These are phyloP conservation scores for Colletotrichum sp. DNA, from an alignment of 2,329 filamentous ascomycete genomes.

Conservation along the genomic window DNA sequence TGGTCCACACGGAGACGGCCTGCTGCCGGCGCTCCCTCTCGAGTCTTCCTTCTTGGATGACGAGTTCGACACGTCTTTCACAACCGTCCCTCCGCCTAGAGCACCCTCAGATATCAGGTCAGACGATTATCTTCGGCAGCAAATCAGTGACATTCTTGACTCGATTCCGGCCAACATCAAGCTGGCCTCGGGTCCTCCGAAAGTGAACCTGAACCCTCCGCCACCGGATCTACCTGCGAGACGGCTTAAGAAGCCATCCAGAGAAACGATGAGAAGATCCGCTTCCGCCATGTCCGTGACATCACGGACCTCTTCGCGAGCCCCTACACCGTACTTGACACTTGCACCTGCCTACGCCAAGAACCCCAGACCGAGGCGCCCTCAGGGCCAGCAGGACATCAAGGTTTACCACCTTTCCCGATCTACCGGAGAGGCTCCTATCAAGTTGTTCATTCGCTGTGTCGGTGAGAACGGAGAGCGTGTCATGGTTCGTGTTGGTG, in stretches of 20 bases:
- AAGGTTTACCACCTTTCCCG: conserved; percentile 92
- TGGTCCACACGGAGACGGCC: conserved; percentile 12
- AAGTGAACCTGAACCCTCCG: conserved; percentile 62
- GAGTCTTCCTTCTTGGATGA: conserved; percentile 51
- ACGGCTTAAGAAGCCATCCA: conserved; percentile 46
- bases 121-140: conserved; percentile 76
- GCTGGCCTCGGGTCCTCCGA: conserved; percentile 58
- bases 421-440: conserved; percentile 82
- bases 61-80: conserved; percentile 48
- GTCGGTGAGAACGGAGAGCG: conserved; percentile 90
- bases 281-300: conserved; percentile 51
- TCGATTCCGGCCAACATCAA: conserved; percentile 82
- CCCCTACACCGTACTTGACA: conserved; percentile 70
- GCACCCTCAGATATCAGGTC: conserved; percentile 43
- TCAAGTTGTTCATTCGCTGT: conserved; percentile 92
- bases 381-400: conserved; percentile 72
- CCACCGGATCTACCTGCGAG: conserved; percentile 62
- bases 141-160: conserved; percentile 79
- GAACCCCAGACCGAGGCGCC: conserved; percentile 51
- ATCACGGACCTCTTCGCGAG: conserved; percentile 46
- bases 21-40: conserved; percentile 42
- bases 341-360: conserved; percentile 66
- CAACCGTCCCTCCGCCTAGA: conserved; percentile 37
- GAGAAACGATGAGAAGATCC: conserved; percentile 50
- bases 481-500: conserved; percentile 97